phyloP scores from a whole-genome alignment of 352 stramenopile genomes.

The Globisporangium irregulare region DNA sequence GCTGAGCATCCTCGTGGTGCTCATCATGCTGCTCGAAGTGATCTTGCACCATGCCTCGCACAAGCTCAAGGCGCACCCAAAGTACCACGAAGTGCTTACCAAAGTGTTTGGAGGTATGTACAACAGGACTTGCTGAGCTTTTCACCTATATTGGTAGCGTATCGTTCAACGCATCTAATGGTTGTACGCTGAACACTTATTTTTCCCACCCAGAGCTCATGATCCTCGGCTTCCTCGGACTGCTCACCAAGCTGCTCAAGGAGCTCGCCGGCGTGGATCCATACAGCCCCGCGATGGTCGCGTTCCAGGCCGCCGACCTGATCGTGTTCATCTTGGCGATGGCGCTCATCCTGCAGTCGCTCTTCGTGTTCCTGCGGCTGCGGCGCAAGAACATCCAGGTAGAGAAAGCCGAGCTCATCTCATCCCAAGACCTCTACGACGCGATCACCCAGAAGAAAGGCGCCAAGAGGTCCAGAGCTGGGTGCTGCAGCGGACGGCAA shows the following conservation, averaged over 20 bases:
- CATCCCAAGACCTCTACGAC: constrained; percentile 36
- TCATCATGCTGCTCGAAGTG: constrained; percentile 45
- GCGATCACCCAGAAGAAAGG: not conserved
- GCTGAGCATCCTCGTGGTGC: constrained; percentile 44
- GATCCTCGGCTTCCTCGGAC: constrained; percentile 50
- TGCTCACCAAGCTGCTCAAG: constrained; percentile 50
- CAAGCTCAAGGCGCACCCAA: constrained; percentile 44
- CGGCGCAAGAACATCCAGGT: constrained; percentile 35
- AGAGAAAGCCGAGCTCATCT: constrained; percentile 45
- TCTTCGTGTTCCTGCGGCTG: constrained; percentile 41
- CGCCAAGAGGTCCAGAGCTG: not conserved
- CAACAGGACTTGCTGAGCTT: not conserved
- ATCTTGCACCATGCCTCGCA: constrained; percentile 42
- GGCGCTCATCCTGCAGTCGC: constrained; percentile 49
- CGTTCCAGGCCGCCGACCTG: constrained; percentile 53
- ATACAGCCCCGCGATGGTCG: constrained; percentile 33
- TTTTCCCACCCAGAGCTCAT: constrained; percentile 35
- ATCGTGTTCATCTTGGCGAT: constrained; percentile 56
- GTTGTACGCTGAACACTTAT: not conserved
- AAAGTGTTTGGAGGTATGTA: constrained; percentile 40
- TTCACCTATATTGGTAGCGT: not conserved
- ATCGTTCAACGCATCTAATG: not conserved
- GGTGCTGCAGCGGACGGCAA: not conserved
- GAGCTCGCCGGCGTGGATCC: constrained; percentile 27
- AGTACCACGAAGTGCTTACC: constrained; percentile 67